Conservation (phyloP, 306 rosid species). For the Hippophae rhamnoides region DNA sequence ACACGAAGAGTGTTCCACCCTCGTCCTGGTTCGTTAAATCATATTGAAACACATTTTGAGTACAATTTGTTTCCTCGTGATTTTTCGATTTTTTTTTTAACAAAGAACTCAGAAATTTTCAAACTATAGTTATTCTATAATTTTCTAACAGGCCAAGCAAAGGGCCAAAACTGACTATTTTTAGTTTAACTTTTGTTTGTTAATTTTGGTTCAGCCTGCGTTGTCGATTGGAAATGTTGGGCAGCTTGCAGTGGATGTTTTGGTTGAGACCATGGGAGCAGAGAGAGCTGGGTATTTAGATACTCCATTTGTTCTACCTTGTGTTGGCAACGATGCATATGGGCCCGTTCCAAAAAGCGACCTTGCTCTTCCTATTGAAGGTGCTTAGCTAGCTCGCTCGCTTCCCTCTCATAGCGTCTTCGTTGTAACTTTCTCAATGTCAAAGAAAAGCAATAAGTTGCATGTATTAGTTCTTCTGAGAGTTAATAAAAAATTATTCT, state of each 20-base stretch:
- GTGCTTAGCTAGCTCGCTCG: slow-evolving; percentile 26
- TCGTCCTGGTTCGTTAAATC: slow-evolving; percentile 52
- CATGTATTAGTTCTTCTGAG: neutral
- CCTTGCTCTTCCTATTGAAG: slow-evolving; percentile 87
- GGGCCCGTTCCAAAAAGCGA: slow-evolving; percentile 70
- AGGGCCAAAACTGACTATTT: neutral
- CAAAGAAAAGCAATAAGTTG: neutral
- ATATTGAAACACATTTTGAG: neutral
- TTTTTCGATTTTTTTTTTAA: too few species aligned
- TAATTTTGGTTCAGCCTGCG: slow-evolving; percentile 54
- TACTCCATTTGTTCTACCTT: slow-evolving; percentile 66
- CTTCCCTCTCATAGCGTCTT: neutral
- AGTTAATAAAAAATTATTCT: neutral
- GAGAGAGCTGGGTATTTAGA: slow-evolving; percentile 79
- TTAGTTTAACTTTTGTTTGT: neutral
- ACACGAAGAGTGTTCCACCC: slow-evolving; percentile 48
- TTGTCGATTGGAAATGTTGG: slow-evolving; percentile 91
- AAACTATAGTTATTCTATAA: neutral
- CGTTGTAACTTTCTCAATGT: neutral
- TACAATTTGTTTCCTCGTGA: neutral
- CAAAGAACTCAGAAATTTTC: neutral
- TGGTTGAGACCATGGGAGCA: slow-evolving; percentile 54
- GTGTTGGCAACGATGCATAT: slow-evolving; percentile 90
- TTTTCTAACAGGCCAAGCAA: neutral
- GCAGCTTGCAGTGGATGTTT: slow-evolving; percentile 67